A percentile compares a stretch with the other conserved stretches of the same genome.
Evolutionary conservation across 768 basidiomycete genomes (phyloP).

Genomic region (Pseudohyphozyma bogoriensis): DNA sequence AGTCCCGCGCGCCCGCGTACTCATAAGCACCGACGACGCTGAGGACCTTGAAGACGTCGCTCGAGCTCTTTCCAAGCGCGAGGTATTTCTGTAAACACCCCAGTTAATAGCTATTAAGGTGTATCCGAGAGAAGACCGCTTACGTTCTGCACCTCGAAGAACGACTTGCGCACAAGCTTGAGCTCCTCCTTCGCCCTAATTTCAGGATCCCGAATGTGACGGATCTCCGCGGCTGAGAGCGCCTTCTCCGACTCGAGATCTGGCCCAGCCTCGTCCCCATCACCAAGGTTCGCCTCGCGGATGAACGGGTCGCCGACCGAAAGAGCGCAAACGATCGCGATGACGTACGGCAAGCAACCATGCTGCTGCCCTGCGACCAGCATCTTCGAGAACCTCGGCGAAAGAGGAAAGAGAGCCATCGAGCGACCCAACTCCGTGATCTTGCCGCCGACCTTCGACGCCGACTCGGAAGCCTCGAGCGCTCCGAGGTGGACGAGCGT

Average conservation of each 20-base stretch:
- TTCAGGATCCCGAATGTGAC: conserved; percentile 39
- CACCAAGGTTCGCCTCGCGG: conserved; percentile 53
- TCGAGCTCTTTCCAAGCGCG: conserved; percentile 64
- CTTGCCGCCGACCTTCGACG: conserved; percentile 44
- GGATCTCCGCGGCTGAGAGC: conserved; percentile 40
- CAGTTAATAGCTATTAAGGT: no score
- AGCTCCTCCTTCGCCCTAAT: conserved; percentile 43
- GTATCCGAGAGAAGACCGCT: conserved; percentile 24
- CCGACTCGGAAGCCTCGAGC: conserved; percentile 40
- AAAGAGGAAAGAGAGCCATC: conserved; percentile 88
- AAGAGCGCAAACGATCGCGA: conserved; percentile 78
- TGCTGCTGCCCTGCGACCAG: conserved; percentile 75
- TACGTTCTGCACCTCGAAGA: conserved; percentile 73
- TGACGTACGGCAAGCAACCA: conserved; percentile 81
- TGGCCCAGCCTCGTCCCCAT: conserved; percentile 44
- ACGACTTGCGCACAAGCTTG: conserved; percentile 58
- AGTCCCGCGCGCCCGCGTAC: conserved; percentile 65
- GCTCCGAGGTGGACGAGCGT: conserved; percentile 75
- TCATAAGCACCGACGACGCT: conserved; percentile 97
- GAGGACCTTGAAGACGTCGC: conserved; percentile 76
- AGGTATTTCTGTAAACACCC: conserved; percentile 69
- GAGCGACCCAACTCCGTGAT: conserved; percentile 83
- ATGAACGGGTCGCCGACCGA: conserved; percentile 95
- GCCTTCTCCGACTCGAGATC: conserved; percentile 39
- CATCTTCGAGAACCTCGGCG: conserved; percentile 93